These are phyloP conservation scores for Cicer cuneatum DNA, from an alignment of 306 rosid genomes.

Conservation along the genomic window DNA sequence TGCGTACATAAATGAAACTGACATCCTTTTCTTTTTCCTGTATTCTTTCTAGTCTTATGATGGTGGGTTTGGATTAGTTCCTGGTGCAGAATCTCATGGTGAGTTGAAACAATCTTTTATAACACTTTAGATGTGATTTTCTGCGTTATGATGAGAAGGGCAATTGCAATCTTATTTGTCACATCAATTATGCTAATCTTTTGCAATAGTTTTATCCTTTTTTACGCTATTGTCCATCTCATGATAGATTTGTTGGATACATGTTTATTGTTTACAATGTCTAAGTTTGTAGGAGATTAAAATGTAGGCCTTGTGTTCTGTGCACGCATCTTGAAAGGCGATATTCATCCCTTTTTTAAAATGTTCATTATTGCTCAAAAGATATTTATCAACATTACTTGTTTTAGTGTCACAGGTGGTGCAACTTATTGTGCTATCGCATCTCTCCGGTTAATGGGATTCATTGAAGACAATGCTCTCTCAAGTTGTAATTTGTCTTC, in stretches of 20 bases:
- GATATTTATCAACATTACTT: slow-evolving; percentile 55
- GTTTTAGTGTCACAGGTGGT: slow-evolving; percentile 85
- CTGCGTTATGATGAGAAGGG: neutral
- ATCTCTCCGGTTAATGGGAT: slow-evolving; percentile 89
- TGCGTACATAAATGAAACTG: slow-evolving; percentile 23
- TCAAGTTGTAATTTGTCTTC: slow-evolving; percentile 56
- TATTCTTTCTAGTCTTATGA: slow-evolving; percentile 75
- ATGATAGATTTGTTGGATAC: slow-evolving; percentile 26
- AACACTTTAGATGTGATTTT: slow-evolving; percentile 8
- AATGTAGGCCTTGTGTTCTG: neutral
- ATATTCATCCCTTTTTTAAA: slow-evolving; percentile 27
- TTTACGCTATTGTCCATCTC: neutral
- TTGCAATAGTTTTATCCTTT: slow-evolving; percentile 3
- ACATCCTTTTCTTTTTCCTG: slow-evolving; percentile 31
- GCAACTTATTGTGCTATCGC: slow-evolving; percentile 89
- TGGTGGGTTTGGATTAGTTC: slow-evolving; percentile 96
- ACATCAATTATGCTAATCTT: slow-evolving; percentile 10
- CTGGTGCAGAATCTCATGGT: slow-evolving; percentile 98
- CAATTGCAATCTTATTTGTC: slow-evolving; percentile 28
- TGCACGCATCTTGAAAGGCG: neutral
- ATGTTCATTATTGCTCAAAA: slow-evolving; percentile 40
- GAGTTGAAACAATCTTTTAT: slow-evolving; percentile 52
- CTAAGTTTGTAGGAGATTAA: slow-evolving; percentile 27
- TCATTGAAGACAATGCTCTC: slow-evolving; percentile 72
- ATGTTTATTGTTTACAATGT: slow-evolving; percentile 15